phyloP scores from a whole-genome alignment of 2,329 filamentous ascomycete species.

The Exserohilum turcica region DNA sequence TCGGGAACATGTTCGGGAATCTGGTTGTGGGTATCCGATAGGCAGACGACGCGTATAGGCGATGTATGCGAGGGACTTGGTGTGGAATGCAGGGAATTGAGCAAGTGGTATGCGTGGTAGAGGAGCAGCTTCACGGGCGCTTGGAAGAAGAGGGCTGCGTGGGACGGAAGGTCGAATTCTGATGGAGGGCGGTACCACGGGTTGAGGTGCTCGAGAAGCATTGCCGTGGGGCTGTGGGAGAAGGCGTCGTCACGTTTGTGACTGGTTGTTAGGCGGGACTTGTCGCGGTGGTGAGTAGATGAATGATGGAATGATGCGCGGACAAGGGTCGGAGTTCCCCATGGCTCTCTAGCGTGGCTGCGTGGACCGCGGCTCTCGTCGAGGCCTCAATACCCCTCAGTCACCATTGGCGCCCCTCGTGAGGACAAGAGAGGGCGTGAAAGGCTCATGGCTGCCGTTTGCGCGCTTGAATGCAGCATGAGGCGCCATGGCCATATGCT shows the following conservation, averaged over 20 bases:
- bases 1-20: constrained; percentile 65
- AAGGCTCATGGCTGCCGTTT: too few species aligned
- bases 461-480: too few species aligned
- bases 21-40: constrained; percentile 84
- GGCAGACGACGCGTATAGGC: constrained; percentile 77
- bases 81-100: constrained; percentile 70
- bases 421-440: too few species aligned
- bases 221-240: constrained; percentile 14
- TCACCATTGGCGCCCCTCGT: too few species aligned
- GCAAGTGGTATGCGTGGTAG: constrained; percentile 65
- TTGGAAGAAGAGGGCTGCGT: constrained; percentile 66
- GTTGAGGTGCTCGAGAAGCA: constrained; percentile 38
- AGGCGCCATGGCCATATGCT: too few species aligned
- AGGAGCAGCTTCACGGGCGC: constrained; percentile 71
- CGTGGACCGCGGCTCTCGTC: constrained; percentile 3
- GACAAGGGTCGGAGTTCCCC: constrained; percentile 6
- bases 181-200: constrained; percentile 33
- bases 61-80: constrained; percentile 62
- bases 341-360: constrained; percentile 18
- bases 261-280: neutral
- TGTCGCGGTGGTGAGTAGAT: constrained; percentile 9
- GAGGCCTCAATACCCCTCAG: too few species aligned
- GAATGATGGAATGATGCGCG: constrained; percentile 6
- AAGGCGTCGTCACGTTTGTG: neutral
- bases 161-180: constrained; percentile 53